Base-by-base conservation (phyloP, 768 basidiomycete genomes). In the Tylopilus cervinicoccineus region DNA sequence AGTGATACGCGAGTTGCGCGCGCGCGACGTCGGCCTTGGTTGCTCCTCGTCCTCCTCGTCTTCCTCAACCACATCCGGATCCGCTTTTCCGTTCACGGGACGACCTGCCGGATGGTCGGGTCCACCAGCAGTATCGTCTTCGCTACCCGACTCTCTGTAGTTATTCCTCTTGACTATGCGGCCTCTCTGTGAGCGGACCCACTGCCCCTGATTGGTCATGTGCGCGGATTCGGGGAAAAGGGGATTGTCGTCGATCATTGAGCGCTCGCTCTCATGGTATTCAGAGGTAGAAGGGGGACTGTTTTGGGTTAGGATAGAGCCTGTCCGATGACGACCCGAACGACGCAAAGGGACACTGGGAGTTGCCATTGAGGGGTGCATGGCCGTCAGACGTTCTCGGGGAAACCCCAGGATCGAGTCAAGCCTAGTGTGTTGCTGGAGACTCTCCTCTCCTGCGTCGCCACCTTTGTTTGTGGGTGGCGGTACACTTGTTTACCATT, bases 141-240 rank as follows among this genome's bases (percentile, higher is more conserved):
- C 77, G 45, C 69, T 71, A 16, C 63, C 67, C 10, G 69, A 72
- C 63, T 83, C 80, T 10, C 60, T 64, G 60, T 80, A 80, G 6
- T 53, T 61, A 32, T 54, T 66, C 60, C 63, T 73, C 29, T 54
- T 56, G 14, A 74, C 57, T 22, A 47, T 73, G 27, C 80, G 67
- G 14, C 81, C 79, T 26, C 75, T 61, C 19, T 31, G 54, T 0
- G 74, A 57, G n/a, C 43, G 63, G 13, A 39, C 49, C 59, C 57
- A 69, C 10, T 48, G 17, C 5, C 45, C 40, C 22, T 32, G 43
- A 13, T 39, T 43, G 1, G 38, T 41, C 9, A 6, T 8, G 12
- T 39, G 53, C 14, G 54, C 59, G 5, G 43, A 0, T 17, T 45
- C 40, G 3, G 20, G 48, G 7, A 45, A 14, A 22, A 44, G 22